These are phyloP conservation scores for Dactylonectria macrodidyma DNA, from an alignment of 2,329 filamentous ascomycete species.

Conservation along the genomic window DNA sequence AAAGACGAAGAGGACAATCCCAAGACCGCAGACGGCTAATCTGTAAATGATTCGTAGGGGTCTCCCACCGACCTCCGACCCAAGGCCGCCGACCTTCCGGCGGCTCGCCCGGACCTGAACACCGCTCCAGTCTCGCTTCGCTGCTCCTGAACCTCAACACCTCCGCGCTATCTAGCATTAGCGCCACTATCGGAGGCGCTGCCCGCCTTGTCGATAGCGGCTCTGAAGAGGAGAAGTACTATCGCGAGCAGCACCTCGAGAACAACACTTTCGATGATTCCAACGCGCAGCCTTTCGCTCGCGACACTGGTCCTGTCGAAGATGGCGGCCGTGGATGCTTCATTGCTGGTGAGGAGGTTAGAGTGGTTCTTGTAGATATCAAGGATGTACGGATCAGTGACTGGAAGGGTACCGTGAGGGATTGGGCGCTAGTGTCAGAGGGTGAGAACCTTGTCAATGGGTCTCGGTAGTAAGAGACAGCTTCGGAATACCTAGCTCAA, in stretches of 20 bases:
- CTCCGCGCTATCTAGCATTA: conserved; percentile 88
- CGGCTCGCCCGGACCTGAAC: conserved; percentile 75
- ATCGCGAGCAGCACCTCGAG: conserved; percentile 85
- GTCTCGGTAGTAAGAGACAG: conserved; percentile 40
- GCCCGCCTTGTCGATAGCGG: conserved; percentile 81
- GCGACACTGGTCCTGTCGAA: conserved; percentile 56
- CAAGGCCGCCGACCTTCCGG: conserved; percentile 71
- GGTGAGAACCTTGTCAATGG: conserved; percentile 59
- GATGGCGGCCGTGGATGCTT: conserved; percentile 75
- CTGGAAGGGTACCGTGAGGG: conserved; percentile 93
- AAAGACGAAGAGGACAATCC: not conserved
- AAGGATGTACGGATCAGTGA: conserved; percentile 90
- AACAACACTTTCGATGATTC: conserved; percentile 89
- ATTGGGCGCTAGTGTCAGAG: conserved; percentile 72
- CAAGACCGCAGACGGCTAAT: conserved; percentile 17
- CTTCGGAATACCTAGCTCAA: not conserved
- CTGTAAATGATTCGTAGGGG: conserved; percentile 66
- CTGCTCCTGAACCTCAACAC: conserved; percentile 94
- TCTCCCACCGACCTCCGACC: conserved; percentile 90
- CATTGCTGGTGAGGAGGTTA: conserved; percentile 85
- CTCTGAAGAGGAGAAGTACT: conserved; percentile 88
- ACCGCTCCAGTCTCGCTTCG: conserved; percentile 82
- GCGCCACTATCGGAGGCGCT: conserved; percentile 92
- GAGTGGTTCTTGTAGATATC: conserved; percentile 89
- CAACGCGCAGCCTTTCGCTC: conserved; percentile 51